Percentiles rank a stretch among this genome's conserved stretches.
Evolutionary conservation across 345 rosid genomes (phyloP).

Genomic region (Bruguiera parviflora): DNA sequence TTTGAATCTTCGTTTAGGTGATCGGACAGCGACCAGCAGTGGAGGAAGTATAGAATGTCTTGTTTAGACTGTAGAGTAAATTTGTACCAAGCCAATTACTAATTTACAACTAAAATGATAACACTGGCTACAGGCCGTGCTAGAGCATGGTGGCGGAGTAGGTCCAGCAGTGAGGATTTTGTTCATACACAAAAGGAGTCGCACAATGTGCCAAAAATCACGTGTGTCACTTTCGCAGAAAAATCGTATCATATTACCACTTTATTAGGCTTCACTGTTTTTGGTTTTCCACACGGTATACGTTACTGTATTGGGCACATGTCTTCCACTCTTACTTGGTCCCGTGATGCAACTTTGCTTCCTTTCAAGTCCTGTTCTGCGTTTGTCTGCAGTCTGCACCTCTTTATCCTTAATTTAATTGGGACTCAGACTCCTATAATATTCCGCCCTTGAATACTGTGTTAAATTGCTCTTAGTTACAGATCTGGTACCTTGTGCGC

Average conservation of each 20-base stretch:
- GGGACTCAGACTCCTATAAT: no score
- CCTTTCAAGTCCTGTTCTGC: constrained; percentile 10
- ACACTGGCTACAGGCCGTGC: no score
- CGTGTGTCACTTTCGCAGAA: constrained; percentile 15
- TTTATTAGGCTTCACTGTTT: not conserved
- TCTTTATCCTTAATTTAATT: not conserved
- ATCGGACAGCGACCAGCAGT: no score
- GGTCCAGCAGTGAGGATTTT: no score
- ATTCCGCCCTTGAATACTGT: constrained; percentile 3
- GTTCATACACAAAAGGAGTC: not conserved
- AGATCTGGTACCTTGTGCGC: no score
- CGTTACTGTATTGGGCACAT: not conserved
- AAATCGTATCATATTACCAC: not conserved
- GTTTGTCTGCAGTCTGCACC: not conserved
- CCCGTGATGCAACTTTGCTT: not conserved
- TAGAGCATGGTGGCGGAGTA: no score
- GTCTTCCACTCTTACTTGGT: not conserved
- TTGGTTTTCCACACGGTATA: not conserved
- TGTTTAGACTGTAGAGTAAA: no score
- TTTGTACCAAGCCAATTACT: no score
- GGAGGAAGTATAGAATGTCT: no score
- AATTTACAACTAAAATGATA: no score
- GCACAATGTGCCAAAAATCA: constrained; percentile 9
- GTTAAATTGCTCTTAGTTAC: not conserved
- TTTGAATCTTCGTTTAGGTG: no score